phyloP scores from a whole-genome alignment of 78 protist species.

The Dictyostelium capitatum region DNA sequence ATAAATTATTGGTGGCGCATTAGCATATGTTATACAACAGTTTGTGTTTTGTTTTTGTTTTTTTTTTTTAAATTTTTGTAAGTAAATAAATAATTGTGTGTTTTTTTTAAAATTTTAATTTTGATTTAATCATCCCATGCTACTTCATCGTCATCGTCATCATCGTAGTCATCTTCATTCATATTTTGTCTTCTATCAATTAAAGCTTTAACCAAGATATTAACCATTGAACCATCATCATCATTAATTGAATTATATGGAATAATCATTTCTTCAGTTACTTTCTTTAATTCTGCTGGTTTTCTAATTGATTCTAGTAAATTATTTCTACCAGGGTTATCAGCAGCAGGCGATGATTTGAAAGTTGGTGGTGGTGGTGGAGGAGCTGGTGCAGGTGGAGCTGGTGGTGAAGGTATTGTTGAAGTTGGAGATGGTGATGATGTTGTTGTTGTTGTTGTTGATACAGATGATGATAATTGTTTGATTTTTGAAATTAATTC shows the following conservation, averaged over 20 bases:
- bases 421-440: neutral
- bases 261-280: slow-evolving; percentile 38
- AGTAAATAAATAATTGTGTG: neutral
- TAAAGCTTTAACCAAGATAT: slow-evolving; percentile 58
- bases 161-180: slow-evolving; percentile 68
- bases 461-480: neutral
- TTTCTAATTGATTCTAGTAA: slow-evolving; percentile 54
- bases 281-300: slow-evolving; percentile 30
- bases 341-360: neutral
- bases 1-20: neutral
- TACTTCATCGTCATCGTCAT: slow-evolving; percentile 50
- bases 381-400: slow-evolving; percentile 60
- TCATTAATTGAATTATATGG: slow-evolving; percentile 27
- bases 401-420: neutral
- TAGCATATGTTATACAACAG: neutral
- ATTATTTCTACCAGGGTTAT: neutral
- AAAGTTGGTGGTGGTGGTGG: slow-evolving; percentile 61
- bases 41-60: neutral
- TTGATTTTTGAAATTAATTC: slow-evolving; percentile 12
- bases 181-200: slow-evolving; percentile 63
- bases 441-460: neutral
- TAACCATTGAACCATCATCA: slow-evolving; percentile 50
- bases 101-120: neutral
- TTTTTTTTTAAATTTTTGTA: no score
- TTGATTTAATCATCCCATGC: slow-evolving; percentile 43